Conservation (phyloP, 306 rosid genomes). For the Quercus engelmannii region DNA sequence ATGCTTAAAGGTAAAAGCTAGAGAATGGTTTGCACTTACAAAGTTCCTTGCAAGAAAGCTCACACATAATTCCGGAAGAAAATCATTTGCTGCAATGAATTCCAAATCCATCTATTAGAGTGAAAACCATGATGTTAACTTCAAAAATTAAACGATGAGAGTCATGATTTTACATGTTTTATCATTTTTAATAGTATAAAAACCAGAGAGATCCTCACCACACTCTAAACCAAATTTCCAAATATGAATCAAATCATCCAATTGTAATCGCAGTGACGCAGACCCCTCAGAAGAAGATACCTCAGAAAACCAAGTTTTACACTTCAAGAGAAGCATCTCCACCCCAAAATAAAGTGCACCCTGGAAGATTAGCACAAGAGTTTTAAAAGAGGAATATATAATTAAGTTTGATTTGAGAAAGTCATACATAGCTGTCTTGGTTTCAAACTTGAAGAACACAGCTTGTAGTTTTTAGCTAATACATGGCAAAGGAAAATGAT, state of each 20-base stretch:
- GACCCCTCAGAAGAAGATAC: constrained; percentile 29
- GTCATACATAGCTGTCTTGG: not conserved
- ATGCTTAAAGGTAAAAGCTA: constrained; percentile 12
- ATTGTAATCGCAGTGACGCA: constrained; percentile 32
- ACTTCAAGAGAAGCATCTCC: constrained; percentile 52
- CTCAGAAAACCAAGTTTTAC: constrained; percentile 63
- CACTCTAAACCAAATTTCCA: constrained; percentile 63
- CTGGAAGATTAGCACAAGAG: constrained; percentile 34
- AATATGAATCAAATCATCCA: constrained; percentile 56
- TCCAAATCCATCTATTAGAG: constrained; percentile 26
- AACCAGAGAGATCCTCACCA: constrained; percentile 37
- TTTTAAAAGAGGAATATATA: not conserved
- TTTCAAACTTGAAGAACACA: not conserved
- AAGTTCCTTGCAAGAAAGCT: constrained; percentile 76
- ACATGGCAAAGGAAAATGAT: not conserved
- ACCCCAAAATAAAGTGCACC: constrained; percentile 87
- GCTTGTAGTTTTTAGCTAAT: not conserved
- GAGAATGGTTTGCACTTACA: constrained; percentile 39
- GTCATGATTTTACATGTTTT: not conserved
- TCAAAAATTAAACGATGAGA: not conserved
- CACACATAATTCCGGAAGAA: constrained; percentile 43
- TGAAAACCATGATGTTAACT: constrained; percentile 5
- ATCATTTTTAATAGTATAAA: constrained; percentile 8
- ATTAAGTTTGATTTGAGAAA: not conserved
- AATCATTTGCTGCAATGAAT: constrained; percentile 55